Evolutionary conservation across 2,329 filamentous ascomycete species (phyloP), one percentile per base, ranked within the genome.

Genomic region (Sphaerulina populicola): DNA sequence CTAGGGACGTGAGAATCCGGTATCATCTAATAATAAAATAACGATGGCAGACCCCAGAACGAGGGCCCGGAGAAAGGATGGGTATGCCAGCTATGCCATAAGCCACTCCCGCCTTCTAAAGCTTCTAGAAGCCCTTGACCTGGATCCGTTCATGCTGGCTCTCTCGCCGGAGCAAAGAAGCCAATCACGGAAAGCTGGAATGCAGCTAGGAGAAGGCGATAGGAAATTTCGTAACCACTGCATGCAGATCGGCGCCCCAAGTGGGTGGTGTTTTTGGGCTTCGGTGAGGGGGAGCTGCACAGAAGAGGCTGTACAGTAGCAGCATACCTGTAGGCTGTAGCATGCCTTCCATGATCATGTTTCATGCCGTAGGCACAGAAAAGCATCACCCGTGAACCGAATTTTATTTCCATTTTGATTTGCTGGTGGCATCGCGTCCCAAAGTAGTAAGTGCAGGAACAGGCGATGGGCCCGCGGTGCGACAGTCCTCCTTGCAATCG

Each of bases 401-500:
- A 2, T 33, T 33, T 8, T 33, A 12, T 12, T 12, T 30, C 18
- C 18, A 18, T 18, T 18, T 18, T 18, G 18, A 18, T 18, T 18
- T 27, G 23, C 23, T 6, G 23, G 23, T 27, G 23, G 4, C 23
- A 27, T 27, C 23, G 2, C 23, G 23, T 27, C 23, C 29, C 29
- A 38, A 41, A 35, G 15, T 37, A 37, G 45, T 23, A 42, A 48
- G 45, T 41, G 45, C 45, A 48, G 38, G 45, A 40, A 42, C 37
- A 42, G 6, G 23, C 23, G 23, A 27, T 27, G 23, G 23, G 23
- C 18, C 18, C 4, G 23, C 14, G 21, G 18, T 35, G 44, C 6
- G 30, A 31, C 45, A 41, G 18, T 18, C 18, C 18, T 18, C 18
- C 18, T 27, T 37, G 29, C 37, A 37, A 37, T 42, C 45, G 45